Percentiles rank a stretch among this genome's conserved stretches.
Conservation (phyloP, 1,139 yeast genomes). For the Candida labiduridarum region DNA sequence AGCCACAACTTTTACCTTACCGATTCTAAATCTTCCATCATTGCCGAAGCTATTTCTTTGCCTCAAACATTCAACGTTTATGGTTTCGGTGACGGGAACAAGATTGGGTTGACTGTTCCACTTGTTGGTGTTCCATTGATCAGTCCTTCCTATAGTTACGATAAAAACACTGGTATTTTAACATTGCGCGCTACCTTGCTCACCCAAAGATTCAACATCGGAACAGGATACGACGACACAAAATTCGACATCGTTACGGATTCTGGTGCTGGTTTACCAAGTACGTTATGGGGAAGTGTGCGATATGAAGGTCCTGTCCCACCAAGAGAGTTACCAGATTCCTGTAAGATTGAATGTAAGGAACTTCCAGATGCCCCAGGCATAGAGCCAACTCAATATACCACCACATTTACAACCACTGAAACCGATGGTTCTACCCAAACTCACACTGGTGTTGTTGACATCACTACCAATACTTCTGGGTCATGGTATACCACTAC, state of each 20-base stretch:
- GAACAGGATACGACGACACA: slow-evolving; percentile 22
- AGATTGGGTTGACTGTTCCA: slow-evolving; percentile 25
- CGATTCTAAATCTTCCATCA: slow-evolving; percentile 21
- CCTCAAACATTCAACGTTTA: slow-evolving; percentile 28
- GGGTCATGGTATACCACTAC: slow-evolving; percentile 11
- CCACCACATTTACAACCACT: background rate
- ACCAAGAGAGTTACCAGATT: slow-evolving; percentile 16
- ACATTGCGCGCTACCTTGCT: slow-evolving; percentile 15
- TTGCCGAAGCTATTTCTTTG: slow-evolving; percentile 20
- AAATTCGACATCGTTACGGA: slow-evolving; percentile 17
- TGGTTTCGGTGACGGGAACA: slow-evolving; percentile 36
- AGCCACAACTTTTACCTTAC: slow-evolving; percentile 28
- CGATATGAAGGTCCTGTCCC: slow-evolving; percentile 23
- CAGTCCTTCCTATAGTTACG: slow-evolving; percentile 16
- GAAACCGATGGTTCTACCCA: background rate
- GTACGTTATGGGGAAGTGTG: slow-evolving; percentile 15
- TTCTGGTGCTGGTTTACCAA: slow-evolving; percentile 18
- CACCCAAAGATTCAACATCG: slow-evolving; percentile 24
- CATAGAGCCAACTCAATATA: slow-evolving; percentile 6
- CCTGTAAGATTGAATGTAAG: slow-evolving; percentile 17
- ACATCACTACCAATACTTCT: background rate
- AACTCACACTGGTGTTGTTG: background rate
- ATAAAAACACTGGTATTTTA: slow-evolving; percentile 23
- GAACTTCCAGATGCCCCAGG: slow-evolving; percentile 18
- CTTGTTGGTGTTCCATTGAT: slow-evolving; percentile 10